phyloP scores from a whole-genome alignment of 192 early-diverging fungal genomes.

The Coemansia sp. region DNA sequence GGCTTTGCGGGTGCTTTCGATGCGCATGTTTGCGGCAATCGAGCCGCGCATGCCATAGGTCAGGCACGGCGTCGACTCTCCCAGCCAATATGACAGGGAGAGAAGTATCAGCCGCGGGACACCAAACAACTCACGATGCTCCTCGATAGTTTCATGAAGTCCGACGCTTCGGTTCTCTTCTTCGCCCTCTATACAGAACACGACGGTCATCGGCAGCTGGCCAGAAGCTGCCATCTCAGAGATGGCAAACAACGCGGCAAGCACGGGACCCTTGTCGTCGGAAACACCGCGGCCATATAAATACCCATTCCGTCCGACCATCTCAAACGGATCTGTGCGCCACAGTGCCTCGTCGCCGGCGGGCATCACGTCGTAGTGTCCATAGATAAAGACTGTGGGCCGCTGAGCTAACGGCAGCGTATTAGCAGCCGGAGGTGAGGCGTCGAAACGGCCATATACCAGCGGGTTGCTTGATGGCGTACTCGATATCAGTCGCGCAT shows the following conservation, averaged over 20 bases:
- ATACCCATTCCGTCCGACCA: slow-evolving; percentile 68
- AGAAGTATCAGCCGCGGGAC: slow-evolving; percentile 40
- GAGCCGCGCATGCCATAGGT: slow-evolving; percentile 79
- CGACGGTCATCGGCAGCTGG: slow-evolving; percentile 60
- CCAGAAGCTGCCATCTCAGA: slow-evolving; percentile 64
- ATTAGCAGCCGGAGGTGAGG: slow-evolving; percentile 15
- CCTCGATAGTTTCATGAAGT: slow-evolving; percentile 60
- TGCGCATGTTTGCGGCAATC: slow-evolving; percentile 61
- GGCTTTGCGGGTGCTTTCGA: slow-evolving; percentile 49
- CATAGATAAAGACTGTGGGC: slow-evolving; percentile 69
- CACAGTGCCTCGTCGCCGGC: slow-evolving; percentile 65
- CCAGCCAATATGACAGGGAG: slow-evolving; percentile 79
- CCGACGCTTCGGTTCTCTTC: slow-evolving; percentile 75
- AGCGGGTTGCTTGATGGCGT: slow-evolving; percentile 64
- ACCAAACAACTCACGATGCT: slow-evolving; percentile 29
- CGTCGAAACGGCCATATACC: slow-evolving; percentile 65
- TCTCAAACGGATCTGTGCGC: slow-evolving; percentile 63
- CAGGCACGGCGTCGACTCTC: slow-evolving; percentile 72
- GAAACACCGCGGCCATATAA: slow-evolving; percentile 75
- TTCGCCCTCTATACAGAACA: slow-evolving; percentile 78
- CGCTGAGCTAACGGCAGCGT: slow-evolving; percentile 20
- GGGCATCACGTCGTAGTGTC: slow-evolving; percentile 81
- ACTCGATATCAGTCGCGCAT: slow-evolving; percentile 60
- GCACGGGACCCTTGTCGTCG: slow-evolving; percentile 81
- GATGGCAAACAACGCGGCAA: slow-evolving; percentile 70